These are phyloP conservation scores for Phlyctochytrium planicorne DNA, from an alignment of 192 early-diverging fungal species.

Conservation along the genomic window DNA sequence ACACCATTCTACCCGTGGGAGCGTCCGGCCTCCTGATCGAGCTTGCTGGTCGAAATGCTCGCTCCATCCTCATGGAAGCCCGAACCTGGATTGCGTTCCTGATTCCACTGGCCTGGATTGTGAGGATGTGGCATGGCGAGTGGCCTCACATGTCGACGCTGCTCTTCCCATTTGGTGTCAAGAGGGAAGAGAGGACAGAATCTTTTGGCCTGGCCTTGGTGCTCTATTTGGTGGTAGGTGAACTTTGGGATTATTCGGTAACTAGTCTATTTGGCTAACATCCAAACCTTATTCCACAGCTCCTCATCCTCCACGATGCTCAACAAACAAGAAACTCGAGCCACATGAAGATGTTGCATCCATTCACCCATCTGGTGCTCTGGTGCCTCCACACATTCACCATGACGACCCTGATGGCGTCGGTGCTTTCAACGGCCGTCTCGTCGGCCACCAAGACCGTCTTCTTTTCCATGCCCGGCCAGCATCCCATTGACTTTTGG, in stretches of 20 bases:
- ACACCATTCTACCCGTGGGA: neutral
- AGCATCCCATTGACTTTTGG: neutral
- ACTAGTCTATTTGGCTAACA: neutral
- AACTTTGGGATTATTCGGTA: neutral
- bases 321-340: neutral
- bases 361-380: neutral
- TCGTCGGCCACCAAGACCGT: neutral
- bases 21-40: too few species aligned
- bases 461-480: neutral
- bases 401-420: neutral
- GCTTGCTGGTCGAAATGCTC: too few species aligned
- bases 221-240: neutral
- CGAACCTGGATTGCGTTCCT: too few species aligned
- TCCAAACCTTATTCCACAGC: neutral
- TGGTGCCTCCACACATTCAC: neutral
- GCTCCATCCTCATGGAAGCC: too few species aligned
- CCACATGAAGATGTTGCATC: neutral
- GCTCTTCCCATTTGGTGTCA: too few species aligned
- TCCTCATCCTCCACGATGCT: neutral
- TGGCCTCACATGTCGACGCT: too few species aligned
- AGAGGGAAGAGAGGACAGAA: too few species aligned
- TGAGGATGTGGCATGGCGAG: too few species aligned
- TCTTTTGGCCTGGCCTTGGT: too few species aligned
- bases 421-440: neutral
- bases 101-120: too few species aligned